phyloP scores from a whole-genome alignment of 2,329 filamentous ascomycete species.

The Magnaporthales sp. region DNA sequence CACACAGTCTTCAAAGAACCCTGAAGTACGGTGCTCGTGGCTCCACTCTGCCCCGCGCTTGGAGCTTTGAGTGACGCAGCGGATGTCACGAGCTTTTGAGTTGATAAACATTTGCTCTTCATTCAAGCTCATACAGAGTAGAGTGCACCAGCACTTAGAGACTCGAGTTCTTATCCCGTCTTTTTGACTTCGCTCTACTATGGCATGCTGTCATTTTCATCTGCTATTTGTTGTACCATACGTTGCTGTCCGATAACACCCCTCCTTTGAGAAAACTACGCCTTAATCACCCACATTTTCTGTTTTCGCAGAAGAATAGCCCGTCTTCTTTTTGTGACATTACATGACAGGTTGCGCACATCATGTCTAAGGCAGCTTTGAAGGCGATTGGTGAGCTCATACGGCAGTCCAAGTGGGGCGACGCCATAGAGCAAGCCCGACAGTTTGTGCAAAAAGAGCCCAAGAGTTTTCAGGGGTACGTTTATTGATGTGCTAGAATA shows the following conservation, averaged over 20 bases:
- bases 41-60: background rate
- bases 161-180: background rate
- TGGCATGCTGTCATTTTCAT: background rate
- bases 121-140: background rate
- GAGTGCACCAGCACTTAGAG: background rate
- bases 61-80: background rate
- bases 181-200: background rate
- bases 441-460: conserved; percentile 63
- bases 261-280: background rate
- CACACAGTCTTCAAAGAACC: background rate
- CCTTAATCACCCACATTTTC: background rate
- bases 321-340: background rate
- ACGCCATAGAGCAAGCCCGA: conserved; percentile 61
- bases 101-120: background rate
- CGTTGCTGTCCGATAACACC: background rate
- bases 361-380: conserved; percentile 56
- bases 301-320: background rate
- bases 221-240: background rate
- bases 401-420: conserved; percentile 69
- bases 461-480: conserved; percentile 74
- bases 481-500: conserved; percentile 6
- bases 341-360: background rate
- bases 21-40: background rate
- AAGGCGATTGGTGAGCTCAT: conserved; percentile 76
- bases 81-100: background rate